Conservation (phyloP, 2,329 filamentous ascomycete species). For the Pyrenochaeta sp. region DNA sequence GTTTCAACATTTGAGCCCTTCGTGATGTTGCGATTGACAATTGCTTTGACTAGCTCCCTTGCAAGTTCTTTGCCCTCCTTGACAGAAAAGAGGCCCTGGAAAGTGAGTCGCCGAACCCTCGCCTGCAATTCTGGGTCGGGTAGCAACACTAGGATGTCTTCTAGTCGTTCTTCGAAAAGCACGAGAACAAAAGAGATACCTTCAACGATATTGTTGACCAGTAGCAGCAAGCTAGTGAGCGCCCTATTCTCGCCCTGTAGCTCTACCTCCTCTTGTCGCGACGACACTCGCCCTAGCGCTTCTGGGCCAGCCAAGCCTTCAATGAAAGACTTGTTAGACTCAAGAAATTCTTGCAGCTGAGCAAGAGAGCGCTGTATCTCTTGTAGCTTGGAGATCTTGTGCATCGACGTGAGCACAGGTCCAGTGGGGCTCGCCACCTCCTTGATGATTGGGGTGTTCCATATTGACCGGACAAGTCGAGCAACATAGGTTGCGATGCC, state of each 20-base stretch:
- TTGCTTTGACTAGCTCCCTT: constrained; percentile 94
- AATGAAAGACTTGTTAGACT: constrained; percentile 88
- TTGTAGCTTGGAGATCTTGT: constrained; percentile 73
- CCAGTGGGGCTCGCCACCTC: constrained; percentile 65
- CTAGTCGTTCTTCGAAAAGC: constrained; percentile 90
- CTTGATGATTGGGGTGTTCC: constrained; percentile 79
- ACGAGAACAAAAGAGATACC: constrained; percentile 96
- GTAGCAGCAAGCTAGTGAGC: constrained; percentile 81
- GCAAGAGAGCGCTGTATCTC: constrained; percentile 82
- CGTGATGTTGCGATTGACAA: constrained; percentile 96
- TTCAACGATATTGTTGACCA: constrained; percentile 92
- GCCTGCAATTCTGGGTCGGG: constrained; percentile 71
- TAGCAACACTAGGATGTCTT: constrained; percentile 83
- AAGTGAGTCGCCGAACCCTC: constrained; percentile 79
- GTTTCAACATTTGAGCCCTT: constrained; percentile 98
- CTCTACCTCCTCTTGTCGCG: constrained; percentile 88
- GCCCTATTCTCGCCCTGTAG: constrained; percentile 94
- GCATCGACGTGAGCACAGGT: constrained; percentile 71
- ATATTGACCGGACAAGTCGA: constrained; percentile 86
- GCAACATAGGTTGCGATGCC: constrained; percentile 88
- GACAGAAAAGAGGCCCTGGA: constrained; percentile 85
- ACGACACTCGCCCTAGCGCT: constrained; percentile 78
- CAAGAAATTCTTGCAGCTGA: constrained; percentile 80
- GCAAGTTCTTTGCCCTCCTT: constrained; percentile 84
- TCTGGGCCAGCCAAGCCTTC: constrained; percentile 93